phyloP scores from a whole-genome alignment of 2,329 filamentous ascomycete genomes.

The Boeremia lycopersici region DNA sequence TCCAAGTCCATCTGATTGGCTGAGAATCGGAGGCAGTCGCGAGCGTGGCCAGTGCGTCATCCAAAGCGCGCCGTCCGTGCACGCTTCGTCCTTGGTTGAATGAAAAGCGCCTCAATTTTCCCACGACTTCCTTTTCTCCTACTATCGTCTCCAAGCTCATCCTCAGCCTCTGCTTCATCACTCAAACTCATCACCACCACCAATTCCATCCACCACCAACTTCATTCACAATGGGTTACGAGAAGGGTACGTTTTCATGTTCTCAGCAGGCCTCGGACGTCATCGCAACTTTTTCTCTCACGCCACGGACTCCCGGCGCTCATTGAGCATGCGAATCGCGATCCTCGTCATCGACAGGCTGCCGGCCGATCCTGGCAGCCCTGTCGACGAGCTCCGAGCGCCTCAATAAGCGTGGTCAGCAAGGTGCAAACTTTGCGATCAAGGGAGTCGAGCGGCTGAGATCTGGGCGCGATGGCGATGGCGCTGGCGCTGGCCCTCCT shows the following conservation, averaged over 20 bases:
- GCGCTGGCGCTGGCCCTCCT: conserved; percentile 1
- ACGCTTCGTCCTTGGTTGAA: conserved; percentile 29
- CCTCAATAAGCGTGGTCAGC: conserved; percentile 20
- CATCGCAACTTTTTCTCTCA: conserved; percentile 32
- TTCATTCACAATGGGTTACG: conserved; percentile 49
- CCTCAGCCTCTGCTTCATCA: conserved; percentile 20
- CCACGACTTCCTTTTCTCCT: conserved; percentile 18
- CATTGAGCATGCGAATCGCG: conserved; percentile 35
- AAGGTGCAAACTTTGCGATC: conserved; percentile 36
- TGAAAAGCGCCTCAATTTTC: conserved; percentile 22
- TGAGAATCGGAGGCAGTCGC: neutral
- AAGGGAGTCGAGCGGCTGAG: conserved; percentile 23
- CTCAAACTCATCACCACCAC: conserved; percentile 23
- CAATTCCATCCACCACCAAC: conserved; percentile 20
- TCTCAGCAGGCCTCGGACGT: conserved; percentile 31
- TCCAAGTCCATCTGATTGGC: conserved; percentile 9
- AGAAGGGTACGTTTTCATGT: conserved; percentile 44
- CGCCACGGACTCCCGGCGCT: conserved; percentile 20
- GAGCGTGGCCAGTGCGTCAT: conserved; percentile 7
- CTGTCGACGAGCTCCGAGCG: conserved; percentile 4
- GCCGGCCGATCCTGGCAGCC: conserved; percentile 5
- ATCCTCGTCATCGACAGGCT: conserved; percentile 8
- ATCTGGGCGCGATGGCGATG: conserved; percentile 14
- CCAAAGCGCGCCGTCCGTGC: conserved; percentile 11
- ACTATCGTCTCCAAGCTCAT: conserved; percentile 16